These are phyloP conservation scores for Solanum hybrid DNA, from an alignment of 305 asterid genomes.

Conservation along the genomic window DNA sequence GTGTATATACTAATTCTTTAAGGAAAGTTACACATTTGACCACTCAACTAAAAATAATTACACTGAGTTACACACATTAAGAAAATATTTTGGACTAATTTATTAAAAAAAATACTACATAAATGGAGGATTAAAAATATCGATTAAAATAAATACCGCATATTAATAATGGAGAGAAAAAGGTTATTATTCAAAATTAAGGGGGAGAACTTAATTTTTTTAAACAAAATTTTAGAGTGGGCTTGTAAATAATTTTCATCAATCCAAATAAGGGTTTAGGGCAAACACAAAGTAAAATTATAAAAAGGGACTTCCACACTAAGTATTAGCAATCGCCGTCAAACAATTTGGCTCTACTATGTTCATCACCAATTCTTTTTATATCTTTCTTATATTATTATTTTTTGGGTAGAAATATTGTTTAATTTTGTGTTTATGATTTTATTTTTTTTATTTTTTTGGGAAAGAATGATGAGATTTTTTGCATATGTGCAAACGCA, in stretches of 20 bases:
- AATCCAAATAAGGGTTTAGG: neutral
- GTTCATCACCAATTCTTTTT: neutral
- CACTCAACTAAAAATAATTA: neutral
- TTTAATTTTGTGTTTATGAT: neutral
- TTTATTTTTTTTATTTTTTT: neutral
- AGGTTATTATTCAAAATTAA: neutral
- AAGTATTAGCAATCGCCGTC: neutral
- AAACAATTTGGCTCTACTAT: neutral
- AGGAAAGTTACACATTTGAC: too few species aligned
- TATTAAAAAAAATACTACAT: too few species aligned
- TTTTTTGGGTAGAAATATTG: neutral
- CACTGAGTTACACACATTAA: neutral
- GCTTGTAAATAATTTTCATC: neutral
- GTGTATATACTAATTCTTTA: neutral
- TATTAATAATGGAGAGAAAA: neutral
- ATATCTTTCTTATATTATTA: neutral
- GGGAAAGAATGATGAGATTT: slow-evolving; percentile 8
- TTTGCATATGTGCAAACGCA: slow-evolving; percentile 6
- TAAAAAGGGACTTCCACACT: neutral
- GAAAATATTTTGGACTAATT: neutral
- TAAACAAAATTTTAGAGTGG: neutral
- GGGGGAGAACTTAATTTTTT: neutral
- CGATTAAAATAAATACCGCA: neutral
- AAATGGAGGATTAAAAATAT: neutral
- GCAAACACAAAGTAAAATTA: neutral